phyloP scores from a whole-genome alignment of 176 grass and related monocot genomes.

The Elaeis guineensis region DNA sequence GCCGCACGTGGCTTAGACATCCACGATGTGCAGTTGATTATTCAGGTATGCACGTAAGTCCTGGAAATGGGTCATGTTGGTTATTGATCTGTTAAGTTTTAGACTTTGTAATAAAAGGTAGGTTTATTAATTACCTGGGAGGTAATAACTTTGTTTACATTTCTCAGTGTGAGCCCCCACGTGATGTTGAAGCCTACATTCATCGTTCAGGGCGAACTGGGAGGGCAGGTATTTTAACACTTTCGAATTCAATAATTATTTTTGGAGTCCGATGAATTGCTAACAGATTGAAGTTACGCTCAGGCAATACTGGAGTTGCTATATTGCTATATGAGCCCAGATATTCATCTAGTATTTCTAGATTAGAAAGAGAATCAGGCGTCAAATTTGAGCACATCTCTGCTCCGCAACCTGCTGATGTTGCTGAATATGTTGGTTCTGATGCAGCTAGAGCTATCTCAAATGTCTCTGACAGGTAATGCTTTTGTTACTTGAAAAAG shows the following conservation, averaged over 20 bases:
- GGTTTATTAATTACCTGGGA: too few species aligned
- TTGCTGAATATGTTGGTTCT: constrained; percentile 78
- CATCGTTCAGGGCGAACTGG: constrained; percentile 93
- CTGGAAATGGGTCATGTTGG: not conserved
- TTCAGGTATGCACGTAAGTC: constrained; percentile 50
- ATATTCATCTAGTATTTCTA: constrained; percentile 37
- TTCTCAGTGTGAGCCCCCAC: constrained; percentile 86
- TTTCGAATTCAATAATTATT: constrained; percentile 1
- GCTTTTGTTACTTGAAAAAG: not conserved
- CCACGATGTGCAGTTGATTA: constrained; percentile 92
- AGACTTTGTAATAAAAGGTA: too few species aligned
- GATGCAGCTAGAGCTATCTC: constrained; percentile 90
- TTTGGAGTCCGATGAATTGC: not conserved
- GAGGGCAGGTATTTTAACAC: constrained; percentile 51
- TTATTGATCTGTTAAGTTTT: not conserved
- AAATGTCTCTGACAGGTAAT: constrained; percentile 82
- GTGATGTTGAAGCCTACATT: constrained; percentile 98
- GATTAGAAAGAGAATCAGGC: constrained; percentile 81
- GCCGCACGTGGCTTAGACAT: constrained; percentile 92
- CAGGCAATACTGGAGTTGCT: constrained; percentile 82
- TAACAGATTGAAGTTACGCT: constrained; percentile 22
- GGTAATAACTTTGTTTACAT: constrained; percentile 3
- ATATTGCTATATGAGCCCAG: constrained; percentile 88
- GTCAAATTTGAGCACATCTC: constrained; percentile 87
- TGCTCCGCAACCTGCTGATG: constrained; percentile 77